Percentiles rank a stretch among this genome's conserved stretches.
Conservation (phyloP, 208 protist species). For the Leptomonas pyrrhocoris region DNA sequence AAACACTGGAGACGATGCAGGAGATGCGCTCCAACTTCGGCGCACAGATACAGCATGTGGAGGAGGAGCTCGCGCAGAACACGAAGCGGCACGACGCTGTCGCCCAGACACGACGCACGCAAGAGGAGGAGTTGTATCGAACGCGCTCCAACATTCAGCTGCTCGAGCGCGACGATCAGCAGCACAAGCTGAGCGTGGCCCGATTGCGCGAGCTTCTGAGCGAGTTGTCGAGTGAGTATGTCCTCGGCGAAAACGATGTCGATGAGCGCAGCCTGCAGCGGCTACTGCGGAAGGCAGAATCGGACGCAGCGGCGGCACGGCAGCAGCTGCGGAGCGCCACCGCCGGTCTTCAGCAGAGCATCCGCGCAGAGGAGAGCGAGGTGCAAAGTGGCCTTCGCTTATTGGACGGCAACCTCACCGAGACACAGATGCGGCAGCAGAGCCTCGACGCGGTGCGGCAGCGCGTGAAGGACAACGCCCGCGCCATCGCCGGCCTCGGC, state of each 20-base stretch:
- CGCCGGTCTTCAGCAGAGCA: conserved; percentile 1
- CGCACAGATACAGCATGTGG: conserved; percentile 36
- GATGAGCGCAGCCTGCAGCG: conserved; percentile 47
- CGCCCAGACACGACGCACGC: conserved; percentile 21
- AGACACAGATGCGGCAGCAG: conserved; percentile 61
- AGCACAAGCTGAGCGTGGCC: conserved; percentile 45
- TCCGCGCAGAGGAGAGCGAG: conserved; percentile 36
- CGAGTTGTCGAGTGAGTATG: conserved; percentile 33
- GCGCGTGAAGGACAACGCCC: conserved; percentile 28
- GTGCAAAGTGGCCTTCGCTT: conserved; percentile 33
- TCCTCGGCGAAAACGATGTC: conserved; percentile 47
- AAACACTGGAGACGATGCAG: conserved; percentile 60
- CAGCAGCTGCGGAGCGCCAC: not conserved
- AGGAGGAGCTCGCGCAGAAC: conserved; percentile 36
- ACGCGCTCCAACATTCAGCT: conserved; percentile 43
- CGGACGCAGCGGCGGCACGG: conserved; percentile 24
- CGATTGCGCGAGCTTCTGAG: conserved; percentile 41
- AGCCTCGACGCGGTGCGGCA: conserved; percentile 10
- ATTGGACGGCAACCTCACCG: conserved; percentile 59
- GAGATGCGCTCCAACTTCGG: conserved; percentile 45
- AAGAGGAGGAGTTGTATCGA: conserved; percentile 48
- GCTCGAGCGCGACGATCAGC: conserved; percentile 54
- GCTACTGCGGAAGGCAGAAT: conserved; percentile 31
- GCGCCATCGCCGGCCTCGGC: conserved; percentile 22
- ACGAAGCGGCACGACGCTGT: conserved; percentile 34